Evolutionary conservation across 2,329 filamentous ascomycete genomes (phyloP).

Genomic region (Fusarium marasasianum): DNA sequence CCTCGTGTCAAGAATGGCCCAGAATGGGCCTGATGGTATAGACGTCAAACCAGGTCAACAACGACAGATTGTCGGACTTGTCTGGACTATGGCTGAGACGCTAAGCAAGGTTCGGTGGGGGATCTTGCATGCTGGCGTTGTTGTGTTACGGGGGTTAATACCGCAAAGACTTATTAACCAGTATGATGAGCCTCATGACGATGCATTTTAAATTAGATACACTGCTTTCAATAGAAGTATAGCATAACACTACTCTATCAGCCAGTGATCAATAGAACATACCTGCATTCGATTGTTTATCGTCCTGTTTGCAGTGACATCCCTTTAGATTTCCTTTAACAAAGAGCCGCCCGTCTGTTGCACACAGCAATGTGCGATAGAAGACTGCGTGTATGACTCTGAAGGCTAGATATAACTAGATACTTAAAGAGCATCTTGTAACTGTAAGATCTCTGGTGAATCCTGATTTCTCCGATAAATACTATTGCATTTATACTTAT

Average conservation of each 20-base stretch:
- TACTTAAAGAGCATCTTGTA: accelerated
- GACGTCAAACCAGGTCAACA: not conserved
- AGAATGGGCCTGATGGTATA: not conserved
- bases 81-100: constrained; percentile 63
- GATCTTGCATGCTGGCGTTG: constrained; percentile 69
- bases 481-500: no score
- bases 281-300: no score
- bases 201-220: not conserved
- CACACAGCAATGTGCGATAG: no score
- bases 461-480: no score
- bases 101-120: constrained; percentile 68
- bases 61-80: constrained; percentile 53
- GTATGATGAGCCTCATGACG: not conserved
- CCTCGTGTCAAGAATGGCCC: not conserved
- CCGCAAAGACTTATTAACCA: constrained; percentile 30
- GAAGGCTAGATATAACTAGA: no score
- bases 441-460: no score
- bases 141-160: constrained; percentile 57
- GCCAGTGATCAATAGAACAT: no score
- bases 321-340: no score
- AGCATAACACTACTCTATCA: not conserved
- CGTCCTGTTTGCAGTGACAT: no score
- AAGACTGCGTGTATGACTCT: no score
- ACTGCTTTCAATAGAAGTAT: not conserved
- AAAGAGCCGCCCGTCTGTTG: no score